These are phyloP conservation scores for Fusarium sp. DNA, from an alignment of 2,329 filamentous ascomycete species.

Conservation along the genomic window DNA sequence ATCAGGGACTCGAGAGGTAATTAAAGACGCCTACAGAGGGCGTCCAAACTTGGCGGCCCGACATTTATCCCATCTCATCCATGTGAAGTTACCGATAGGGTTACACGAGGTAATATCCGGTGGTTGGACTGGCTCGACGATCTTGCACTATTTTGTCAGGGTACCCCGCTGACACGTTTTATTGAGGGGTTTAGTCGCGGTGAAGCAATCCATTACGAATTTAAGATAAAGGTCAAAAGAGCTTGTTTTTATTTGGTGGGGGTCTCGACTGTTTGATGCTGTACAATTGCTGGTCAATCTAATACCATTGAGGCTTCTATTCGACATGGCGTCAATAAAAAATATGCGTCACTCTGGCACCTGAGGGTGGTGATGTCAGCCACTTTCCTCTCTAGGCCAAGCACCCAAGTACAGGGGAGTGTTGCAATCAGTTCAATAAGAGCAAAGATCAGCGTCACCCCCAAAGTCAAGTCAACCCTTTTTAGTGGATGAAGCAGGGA, in stretches of 20 bases:
- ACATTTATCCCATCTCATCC: slow-evolving; percentile 35
- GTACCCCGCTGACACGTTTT: slow-evolving; percentile 23
- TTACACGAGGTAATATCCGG: slow-evolving; percentile 20
- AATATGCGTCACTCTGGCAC: background rate
- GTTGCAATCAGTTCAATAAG: slow-evolving; percentile 7
- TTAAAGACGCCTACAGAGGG: slow-evolving; percentile 11
- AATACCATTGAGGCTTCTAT: slow-evolving; percentile 15
- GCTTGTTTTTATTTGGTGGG: background rate
- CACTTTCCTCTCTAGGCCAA: slow-evolving; percentile 16
- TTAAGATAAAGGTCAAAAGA: background rate
- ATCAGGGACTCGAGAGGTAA: slow-evolving; percentile 3
- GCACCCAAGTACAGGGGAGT: slow-evolving; percentile 12
- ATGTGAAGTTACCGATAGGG: slow-evolving; percentile 4
- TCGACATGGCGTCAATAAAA: background rate
- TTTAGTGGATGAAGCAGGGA: slow-evolving; percentile 6
- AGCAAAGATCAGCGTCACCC: slow-evolving; percentile 20
- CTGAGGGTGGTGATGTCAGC: slow-evolving; percentile 14
- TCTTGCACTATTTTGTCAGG: slow-evolving; percentile 27
- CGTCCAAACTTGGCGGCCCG: slow-evolving; percentile 21
- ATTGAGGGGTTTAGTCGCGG: slow-evolving; percentile 7
- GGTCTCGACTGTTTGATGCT: background rate
- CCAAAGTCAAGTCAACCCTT: background rate
- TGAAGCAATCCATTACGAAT: slow-evolving; percentile 5
- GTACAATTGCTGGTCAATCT: background rate
- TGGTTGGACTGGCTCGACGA: slow-evolving; percentile 23